Evolutionary conservation across 345 rosid species (phyloP), one percentile per base, ranked within the genome.

Genomic region (Mallotus nudiflorus): DNA sequence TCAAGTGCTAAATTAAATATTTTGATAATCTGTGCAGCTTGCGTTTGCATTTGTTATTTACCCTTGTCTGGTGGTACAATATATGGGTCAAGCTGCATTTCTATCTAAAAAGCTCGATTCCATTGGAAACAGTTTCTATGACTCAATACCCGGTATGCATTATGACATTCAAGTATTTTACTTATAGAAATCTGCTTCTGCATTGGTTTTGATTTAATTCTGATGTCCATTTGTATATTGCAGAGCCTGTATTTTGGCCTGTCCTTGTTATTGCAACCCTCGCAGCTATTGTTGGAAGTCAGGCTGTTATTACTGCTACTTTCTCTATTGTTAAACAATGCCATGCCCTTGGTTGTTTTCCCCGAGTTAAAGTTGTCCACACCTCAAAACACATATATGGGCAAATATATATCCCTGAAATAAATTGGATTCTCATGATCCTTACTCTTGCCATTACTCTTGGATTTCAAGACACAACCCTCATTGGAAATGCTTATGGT

Each of bases 51-150:
- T 83, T 73, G 81, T 86, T 27, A 75, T 93, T 73, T 93, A 93
- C 80, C 98, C 97, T 15, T 91, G 97, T 82, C 83, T 93, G 88
- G 96, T 91, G 72, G 84, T 91, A 67, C 98, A 93, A 79, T 93
- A 93, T 84, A 91, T 93, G 98, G 98, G 96, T 49, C 98, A 93
- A 78, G 96, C 97, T 80, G 97, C 98, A 42, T 93, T 80, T 84
- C 84, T 93, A 72, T 93, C 98, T 39, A 89, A 82, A 82, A 71
- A 91, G 79, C 82, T 78, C 24, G 24, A 22, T 1, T 81, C 80
- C 31, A 66, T 89, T 49, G 35, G 78, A 31, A 44, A 86, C 77
- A 85, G 88, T 77, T 93, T 93, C 76, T 93, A 81, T 78, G 76
- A 75, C 70, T 91, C 98, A 24, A 77, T 93, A 75, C 98, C 98